Base-by-base conservation (phyloP, 306 rosid genomes). In the Quercus ilex region DNA sequence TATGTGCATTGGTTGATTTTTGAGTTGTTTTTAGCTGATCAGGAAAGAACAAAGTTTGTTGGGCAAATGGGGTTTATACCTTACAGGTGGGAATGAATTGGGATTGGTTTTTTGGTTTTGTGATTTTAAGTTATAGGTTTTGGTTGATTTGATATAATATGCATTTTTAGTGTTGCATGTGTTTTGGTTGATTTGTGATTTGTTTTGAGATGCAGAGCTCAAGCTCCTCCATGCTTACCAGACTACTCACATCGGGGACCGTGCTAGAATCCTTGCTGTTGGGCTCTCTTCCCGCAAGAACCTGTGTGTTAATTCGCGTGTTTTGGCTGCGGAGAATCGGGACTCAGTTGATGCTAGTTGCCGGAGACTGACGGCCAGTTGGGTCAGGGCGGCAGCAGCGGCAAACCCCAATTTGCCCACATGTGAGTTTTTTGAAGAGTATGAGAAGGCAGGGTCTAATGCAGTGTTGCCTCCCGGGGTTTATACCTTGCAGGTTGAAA, bases 261-360 rank as follows among this genome's bases (percentile, higher is more conserved):
- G 83, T 17, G 93, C 97, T 1, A 71, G 65, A 77, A 85, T 94
- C 77, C 88, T 94, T 71, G 97, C 99, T 0, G 80, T 94, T 0
- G 99, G 97, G 0, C 79, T 92, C 13, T 91, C 97, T 1, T 91
- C 97, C 8, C 69, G 99, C 79, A 94, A 94, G 87, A 94, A 94
- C 17, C 93, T 94, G 0, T 94, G 99, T 20, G 81, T 94, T 25
- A 94, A 94, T 52, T 64, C 85, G 0, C 69, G 41, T 0, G 99
- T 91, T 6, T 75, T 92, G 28, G 79, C 92, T 1, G 89, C 90
- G 0, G 93, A 91, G 87, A 91, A 85, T 81, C 91, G 97, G 13
- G 97, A 94, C 73, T 92, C 95, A 0, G 99, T 94, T 0, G 97
- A 94, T 55, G 99, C 99, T 1, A 94, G 89, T 0, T 92, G 99